phyloP scores from a whole-genome alignment of 1,139 yeast genomes.

The Suhomyces kunorum region DNA sequence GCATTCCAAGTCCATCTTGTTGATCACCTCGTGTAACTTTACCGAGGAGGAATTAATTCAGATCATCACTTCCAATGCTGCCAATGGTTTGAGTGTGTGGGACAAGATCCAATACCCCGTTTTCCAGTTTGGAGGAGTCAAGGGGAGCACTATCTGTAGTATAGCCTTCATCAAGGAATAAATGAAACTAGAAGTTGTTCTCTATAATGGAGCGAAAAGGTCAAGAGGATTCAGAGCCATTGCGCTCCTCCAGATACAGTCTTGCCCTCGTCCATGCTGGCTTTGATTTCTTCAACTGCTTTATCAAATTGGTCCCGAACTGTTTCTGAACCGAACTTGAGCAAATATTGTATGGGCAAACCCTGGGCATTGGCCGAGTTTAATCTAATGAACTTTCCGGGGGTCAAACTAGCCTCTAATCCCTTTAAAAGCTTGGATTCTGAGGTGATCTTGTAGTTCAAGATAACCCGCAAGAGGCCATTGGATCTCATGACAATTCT shows the following conservation, averaged over 20 bases:
- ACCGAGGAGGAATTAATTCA: slow-evolving; percentile 71
- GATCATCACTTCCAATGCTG: slow-evolving; percentile 48
- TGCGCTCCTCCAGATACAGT: slow-evolving; percentile 6
- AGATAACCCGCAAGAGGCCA: slow-evolving; percentile 77
- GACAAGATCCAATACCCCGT: slow-evolving; percentile 71
- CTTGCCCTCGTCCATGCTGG: slow-evolving; percentile 10
- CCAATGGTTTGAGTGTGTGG: slow-evolving; percentile 49
- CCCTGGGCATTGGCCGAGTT: slow-evolving; percentile 52
- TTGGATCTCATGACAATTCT: slow-evolving; percentile 89
- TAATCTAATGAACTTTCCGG: slow-evolving; percentile 78
- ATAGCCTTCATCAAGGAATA: slow-evolving; percentile 62
- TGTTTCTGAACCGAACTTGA: slow-evolving; percentile 68
- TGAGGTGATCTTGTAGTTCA: slow-evolving; percentile 68
- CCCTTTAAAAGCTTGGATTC: slow-evolving; percentile 69
- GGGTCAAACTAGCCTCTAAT: slow-evolving; percentile 76
- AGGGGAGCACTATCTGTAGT: slow-evolving; percentile 86
- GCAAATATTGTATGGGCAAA: slow-evolving; percentile 77
- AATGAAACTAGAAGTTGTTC: not conserved
- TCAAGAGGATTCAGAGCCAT: slow-evolving; percentile 1
- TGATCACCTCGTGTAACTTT: slow-evolving; percentile 94
- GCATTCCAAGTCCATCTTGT: slow-evolving; percentile 56
- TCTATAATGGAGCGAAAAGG: not conserved
- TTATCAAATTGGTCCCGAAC: slow-evolving; percentile 60
- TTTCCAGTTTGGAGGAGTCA: slow-evolving; percentile 83
- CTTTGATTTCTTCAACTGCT: slow-evolving; percentile 45